phyloP scores from a whole-genome alignment of 208 protist species.

The Borovskyia barvae region DNA sequence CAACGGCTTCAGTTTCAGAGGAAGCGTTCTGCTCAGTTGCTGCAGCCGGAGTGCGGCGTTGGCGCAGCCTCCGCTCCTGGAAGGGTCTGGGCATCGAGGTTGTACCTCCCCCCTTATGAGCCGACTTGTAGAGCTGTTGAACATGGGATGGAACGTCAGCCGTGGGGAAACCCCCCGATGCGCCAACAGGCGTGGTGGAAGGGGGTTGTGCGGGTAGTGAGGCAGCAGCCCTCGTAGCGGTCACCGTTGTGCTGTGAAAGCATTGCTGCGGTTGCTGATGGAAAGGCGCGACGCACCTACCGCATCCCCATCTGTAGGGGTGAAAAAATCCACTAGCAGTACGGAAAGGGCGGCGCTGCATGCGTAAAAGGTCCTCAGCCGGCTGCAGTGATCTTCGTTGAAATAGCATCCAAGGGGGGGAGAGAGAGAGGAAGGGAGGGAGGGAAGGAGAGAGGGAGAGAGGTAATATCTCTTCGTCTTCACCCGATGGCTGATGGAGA shows the following conservation, averaged over 20 bases:
- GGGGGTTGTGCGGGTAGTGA: not conserved
- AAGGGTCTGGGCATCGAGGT: constrained; percentile 37
- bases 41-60: not conserved
- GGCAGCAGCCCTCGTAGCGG: not conserved
- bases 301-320: no score
- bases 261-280: not conserved
- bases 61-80: constrained; percentile 6
- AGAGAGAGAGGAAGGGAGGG: no score
- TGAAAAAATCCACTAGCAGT: no score
- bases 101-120: constrained; percentile 64
- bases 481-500: no score
- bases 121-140: constrained; percentile 72
- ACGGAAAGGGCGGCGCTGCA: no score
- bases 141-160: constrained; percentile 11
- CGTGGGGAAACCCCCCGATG: not conserved
- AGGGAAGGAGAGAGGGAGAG: no score
- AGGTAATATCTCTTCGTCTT: no score
- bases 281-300: no score
- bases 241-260: constrained; percentile 7
- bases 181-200: not conserved
- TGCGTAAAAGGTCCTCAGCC: no score
- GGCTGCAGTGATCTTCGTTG: no score
- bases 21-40: not conserved
- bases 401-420: no score
- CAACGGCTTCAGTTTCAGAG: constrained; percentile 3